These are phyloP conservation scores for Licmophora abbreviata DNA, from an alignment of 108 stramenopile species.

Conservation along the genomic window DNA sequence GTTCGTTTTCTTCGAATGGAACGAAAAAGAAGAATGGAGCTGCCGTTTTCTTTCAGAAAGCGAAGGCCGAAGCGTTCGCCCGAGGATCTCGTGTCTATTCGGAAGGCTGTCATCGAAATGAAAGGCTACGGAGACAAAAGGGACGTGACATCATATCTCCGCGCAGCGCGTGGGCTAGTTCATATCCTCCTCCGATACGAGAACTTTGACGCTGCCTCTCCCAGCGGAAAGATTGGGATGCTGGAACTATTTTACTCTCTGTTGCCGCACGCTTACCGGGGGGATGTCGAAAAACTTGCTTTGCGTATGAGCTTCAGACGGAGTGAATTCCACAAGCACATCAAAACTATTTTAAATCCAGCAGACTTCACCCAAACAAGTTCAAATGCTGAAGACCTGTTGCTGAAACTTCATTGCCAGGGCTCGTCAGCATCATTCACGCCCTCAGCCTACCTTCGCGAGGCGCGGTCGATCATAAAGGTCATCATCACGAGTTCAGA, in stretches of 20 bases:
- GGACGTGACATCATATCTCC: conserved; percentile 19
- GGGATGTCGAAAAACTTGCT: conserved; percentile 35
- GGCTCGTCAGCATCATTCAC: not conserved
- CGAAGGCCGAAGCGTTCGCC: conserved; percentile 15
- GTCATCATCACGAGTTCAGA: conserved; percentile 3
- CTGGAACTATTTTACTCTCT: conserved; percentile 48
- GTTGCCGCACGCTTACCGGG: conserved; percentile 36
- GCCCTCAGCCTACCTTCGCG: conserved; percentile 1
- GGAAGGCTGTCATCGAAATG: conserved; percentile 54
- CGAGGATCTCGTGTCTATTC: conserved; percentile 44
- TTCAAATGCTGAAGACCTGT: conserved; percentile 13
- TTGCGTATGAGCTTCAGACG: conserved; percentile 26
- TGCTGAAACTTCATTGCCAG: conserved; percentile 16
- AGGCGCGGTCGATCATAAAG: conserved; percentile 2
- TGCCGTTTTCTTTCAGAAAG: conserved; percentile 31
- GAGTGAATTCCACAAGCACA: conserved; percentile 20
- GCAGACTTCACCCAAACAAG: conserved; percentile 13
- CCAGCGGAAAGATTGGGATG: conserved; percentile 24
- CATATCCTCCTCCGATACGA: conserved; percentile 22
- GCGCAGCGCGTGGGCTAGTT: conserved; percentile 20
- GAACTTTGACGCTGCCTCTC: not conserved
- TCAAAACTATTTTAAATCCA: too few species aligned
- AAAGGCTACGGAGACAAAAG: conserved; percentile 37
- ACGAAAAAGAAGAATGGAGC: conserved; percentile 13
- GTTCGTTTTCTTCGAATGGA: not conserved